Conservation (phyloP, 345 rosid genomes). For the Psidium friedrichsthalianum region DNA sequence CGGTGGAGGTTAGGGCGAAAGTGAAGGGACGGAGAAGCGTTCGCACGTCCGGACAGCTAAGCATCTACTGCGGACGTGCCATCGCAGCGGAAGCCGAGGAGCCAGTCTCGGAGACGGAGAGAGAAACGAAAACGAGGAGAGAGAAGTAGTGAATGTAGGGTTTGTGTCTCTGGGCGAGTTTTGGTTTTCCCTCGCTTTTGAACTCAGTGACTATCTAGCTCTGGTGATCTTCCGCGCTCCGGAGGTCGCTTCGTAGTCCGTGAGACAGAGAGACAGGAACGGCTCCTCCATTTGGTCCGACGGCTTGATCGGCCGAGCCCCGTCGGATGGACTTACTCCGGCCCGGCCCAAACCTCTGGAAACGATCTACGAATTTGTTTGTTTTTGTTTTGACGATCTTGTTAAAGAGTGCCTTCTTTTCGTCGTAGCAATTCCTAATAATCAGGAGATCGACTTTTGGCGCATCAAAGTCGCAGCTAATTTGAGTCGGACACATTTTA, state of each 20-base stretch:
- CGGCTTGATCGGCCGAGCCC: not conserved
- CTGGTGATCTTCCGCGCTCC: not conserved
- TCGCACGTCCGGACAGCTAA: not conserved
- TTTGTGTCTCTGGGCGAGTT: not conserved
- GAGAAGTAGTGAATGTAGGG: not conserved
- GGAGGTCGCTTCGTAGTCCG: not conserved
- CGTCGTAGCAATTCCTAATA: not conserved
- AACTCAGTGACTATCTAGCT: not conserved
- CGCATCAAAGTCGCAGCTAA: not conserved
- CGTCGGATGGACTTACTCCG: not conserved
- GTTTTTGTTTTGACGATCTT: not conserved
- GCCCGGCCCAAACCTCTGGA: not conserved
- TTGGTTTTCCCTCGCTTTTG: not conserved
- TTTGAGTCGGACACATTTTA: not conserved
- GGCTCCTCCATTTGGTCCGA: not conserved
- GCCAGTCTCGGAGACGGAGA: not conserved
- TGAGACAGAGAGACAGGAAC: not conserved
- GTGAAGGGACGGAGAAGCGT: not conserved
- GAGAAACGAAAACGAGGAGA: not conserved
- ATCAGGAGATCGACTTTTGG: not conserved
- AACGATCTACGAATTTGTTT: not conserved
- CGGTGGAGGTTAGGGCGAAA: not conserved
- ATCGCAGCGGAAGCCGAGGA: not conserved
- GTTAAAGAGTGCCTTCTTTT: accelerated
- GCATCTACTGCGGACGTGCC: not conserved